Percentiles rank a stretch among this genome's conserved stretches.
These are phyloP conservation scores for Peterozyma toletana DNA, from an alignment of 805 yeast genomes.

Conservation along the genomic window DNA sequence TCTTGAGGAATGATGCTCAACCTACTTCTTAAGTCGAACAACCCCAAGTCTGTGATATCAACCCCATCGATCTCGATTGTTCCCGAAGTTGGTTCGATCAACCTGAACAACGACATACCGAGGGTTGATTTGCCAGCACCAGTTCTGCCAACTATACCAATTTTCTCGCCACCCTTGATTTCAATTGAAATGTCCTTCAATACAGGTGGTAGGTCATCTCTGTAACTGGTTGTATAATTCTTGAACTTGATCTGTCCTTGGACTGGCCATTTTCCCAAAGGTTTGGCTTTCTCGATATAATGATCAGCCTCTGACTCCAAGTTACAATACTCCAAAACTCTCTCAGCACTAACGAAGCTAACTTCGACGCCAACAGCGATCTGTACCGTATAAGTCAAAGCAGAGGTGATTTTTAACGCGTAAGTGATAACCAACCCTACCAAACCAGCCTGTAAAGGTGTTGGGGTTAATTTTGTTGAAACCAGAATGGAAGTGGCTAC, in stretches of 20 bases:
- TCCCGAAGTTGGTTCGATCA: conserved; percentile 42
- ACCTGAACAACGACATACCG: conserved; percentile 42
- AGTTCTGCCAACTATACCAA: conserved; percentile 60
- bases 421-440: conserved; percentile 62
- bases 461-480: conserved; percentile 25
- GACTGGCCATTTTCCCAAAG: conserved; percentile 46
- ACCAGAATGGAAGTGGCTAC: conserved; percentile 41
- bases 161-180: conserved; percentile 41
- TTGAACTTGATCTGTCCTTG: conserved; percentile 42
- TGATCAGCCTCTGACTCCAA: conserved; percentile 76
- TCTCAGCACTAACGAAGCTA: conserved; percentile 76
- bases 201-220: conserved; percentile 44
- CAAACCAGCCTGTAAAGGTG: conserved; percentile 48
- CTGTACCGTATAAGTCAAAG: conserved; percentile 51
- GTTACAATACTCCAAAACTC: conserved; percentile 82
- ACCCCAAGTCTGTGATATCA: conserved; percentile 36
- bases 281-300: conserved; percentile 42
- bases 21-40: conserved; percentile 39
- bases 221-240: conserved; percentile 51
- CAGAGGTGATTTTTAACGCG: conserved; percentile 47
- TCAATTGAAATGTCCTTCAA: conserved; percentile 31
- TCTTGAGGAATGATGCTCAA: conserved; percentile 51
- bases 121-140: conserved; percentile 57
- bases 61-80: conserved; percentile 40
- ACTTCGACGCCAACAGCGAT: conserved; percentile 58